Evolutionary conservation across 1,284 basidiomycete genomes (phyloP).

Genomic region (Leccinum ambiguum): DNA sequence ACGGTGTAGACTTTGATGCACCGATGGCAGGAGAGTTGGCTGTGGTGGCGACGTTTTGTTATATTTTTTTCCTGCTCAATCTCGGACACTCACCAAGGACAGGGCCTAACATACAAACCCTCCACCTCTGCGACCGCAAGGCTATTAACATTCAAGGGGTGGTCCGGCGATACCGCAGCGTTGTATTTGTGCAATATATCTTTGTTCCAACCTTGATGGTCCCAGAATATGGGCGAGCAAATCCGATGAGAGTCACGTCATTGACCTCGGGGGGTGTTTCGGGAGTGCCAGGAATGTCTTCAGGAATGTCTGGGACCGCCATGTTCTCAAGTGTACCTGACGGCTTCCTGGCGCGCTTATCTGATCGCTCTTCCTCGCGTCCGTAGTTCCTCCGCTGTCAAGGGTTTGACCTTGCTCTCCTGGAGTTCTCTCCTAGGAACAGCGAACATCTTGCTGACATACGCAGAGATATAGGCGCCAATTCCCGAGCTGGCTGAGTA

Average conservation of each 20-base stretch:
- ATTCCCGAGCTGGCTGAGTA: constrained; percentile 68
- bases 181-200: constrained; percentile 84
- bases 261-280: constrained; percentile 28
- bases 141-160: constrained; percentile 72
- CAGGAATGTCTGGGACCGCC: constrained; percentile 21
- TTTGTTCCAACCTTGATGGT: constrained; percentile 67
- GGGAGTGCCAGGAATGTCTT: constrained; percentile 16
- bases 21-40: constrained; percentile 75
- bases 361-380: constrained; percentile 64
- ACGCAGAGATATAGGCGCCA: constrained; percentile 72
- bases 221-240: constrained; percentile 93
- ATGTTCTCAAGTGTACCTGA: constrained; percentile 30
- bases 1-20: constrained; percentile 60
- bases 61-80: constrained; percentile 1
- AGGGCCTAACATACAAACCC: constrained; percentile 87
- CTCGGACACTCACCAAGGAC: constrained; percentile 59
- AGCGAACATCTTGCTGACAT: constrained; percentile 99
- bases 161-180: constrained; percentile 58
- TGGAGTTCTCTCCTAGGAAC: constrained; percentile 81
- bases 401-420: constrained; percentile 73
- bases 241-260: constrained; percentile 81
- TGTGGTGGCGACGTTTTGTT: constrained; percentile 34
- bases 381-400: constrained; percentile 90
- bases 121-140: constrained; percentile 65
- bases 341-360: constrained; percentile 43